Base-by-base conservation (phyloP, 2,329 filamentous ascomycete genomes). In the Fusarium chlamydosporum region DNA sequence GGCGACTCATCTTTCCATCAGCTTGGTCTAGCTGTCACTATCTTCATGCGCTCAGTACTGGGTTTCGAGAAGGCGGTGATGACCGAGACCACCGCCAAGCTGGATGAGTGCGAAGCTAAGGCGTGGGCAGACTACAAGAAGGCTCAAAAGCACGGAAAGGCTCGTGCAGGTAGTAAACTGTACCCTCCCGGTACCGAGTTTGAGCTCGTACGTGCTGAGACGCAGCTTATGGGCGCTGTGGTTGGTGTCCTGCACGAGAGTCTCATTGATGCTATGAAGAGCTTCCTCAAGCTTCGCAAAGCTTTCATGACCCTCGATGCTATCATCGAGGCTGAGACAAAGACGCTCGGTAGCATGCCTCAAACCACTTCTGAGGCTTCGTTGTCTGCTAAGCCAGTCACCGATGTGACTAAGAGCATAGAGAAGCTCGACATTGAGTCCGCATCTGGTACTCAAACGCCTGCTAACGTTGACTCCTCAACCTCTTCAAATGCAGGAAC, bases 41-140 rank as follows among this genome's bases (percentile, higher is more conserved):
- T 88, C 43, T 98, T 98, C 77, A 90, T 98, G 79, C 86, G 90
- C 72, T 94, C 94, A 18, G 91, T 96, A 4, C 82, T 98, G 2
- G 94, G 94, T 3, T 96, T 97, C 74, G 96, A 98, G 80, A 94
- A 96, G 78, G 90, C 96, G 5, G 86, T 96, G 70, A 96, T 98
- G 91, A 89, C 88, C 58, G 89, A 96, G 82, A 93, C 96, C 23
- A 88, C 89, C 15, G 85, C 88, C 27, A 86, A 88, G 48, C 84
- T 99, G 27, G 85, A 85, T 51, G 88, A 91, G 43, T 93, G 93
- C 58, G 95, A 98, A 80, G 88, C 86, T 31, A 85, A 87, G 53
- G 92, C 94, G 6, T 91, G 89, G 82, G 86, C 89, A 52, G 92
- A 96, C 71, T 90, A 93, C 79, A 89, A 91, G 74, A 89, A 88